Base-by-base conservation (phyloP, 169 alveolate species). In the Eimeria brunetti region DNA sequence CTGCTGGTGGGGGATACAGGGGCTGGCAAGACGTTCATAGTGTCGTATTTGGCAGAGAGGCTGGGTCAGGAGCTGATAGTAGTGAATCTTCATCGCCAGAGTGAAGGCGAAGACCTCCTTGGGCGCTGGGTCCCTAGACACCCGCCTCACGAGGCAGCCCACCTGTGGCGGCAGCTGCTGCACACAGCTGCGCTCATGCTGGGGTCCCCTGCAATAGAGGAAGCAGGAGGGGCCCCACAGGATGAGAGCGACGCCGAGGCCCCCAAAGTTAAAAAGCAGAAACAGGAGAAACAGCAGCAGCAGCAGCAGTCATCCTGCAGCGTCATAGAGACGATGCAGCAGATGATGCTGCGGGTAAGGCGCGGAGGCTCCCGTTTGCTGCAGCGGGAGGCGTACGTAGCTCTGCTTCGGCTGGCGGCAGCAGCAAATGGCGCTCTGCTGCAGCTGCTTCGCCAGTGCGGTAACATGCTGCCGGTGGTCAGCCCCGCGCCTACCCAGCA, bases 1-100 rank as follows among this genome's bases (percentile, higher is more conserved):
- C 96, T 99, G 90, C 96, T 99, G 67, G 99, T 99, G 73, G 99
- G 99, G 22, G 99, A 99, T 95, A 99, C 99, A 0, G 99, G 99
- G 8, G 98, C 99, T 18, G 99, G 99, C 41, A 99, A 99, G 96
- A 99, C 99, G 5, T 98, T 99, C 44, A 97, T 98, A 41, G 98
- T 99, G 38, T 99, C 99, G 96, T 97, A 98, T 90, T 92, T 99
- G 53, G 99, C 99, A 24, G 97, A 97, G 78, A 90, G 98, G 58
- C 96, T 98, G 95, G 98, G 97, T 86, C 97, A 92, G 73, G 97
- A 98, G 90, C 97, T 99, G 38, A 96, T 98, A 96, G 99, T 99
- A 14, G 98, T 98, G 95, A 99, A 99, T 94, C 98, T 98, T 91
- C 98, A 97, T 88, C 99, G 98, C 71, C 99, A 98, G 89, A 97